Evolutionary conservation across 2,329 filamentous ascomycete genomes (phyloP), one percentile per base, ranked within the genome.

Genomic region (Fusarium odoratissimum): DNA sequence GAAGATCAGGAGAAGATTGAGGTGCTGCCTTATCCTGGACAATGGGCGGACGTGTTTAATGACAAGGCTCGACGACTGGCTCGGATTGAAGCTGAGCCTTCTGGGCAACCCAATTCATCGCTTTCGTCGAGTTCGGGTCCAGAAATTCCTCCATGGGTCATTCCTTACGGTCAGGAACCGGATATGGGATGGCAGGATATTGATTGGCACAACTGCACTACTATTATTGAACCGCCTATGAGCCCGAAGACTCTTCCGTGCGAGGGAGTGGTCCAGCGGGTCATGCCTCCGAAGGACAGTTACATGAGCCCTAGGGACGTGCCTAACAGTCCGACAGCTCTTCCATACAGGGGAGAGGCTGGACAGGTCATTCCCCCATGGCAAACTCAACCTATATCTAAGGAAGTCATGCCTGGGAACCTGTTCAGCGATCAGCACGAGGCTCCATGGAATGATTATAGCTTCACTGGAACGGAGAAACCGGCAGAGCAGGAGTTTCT

Each of bases 141-240:
- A 16, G 23, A 49, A 0, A 41, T 30, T 4, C 67, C 66, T 4
- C 14, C 40, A 5, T 66, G 55, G 44, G 25, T 28, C 6, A 30
- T 57, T 21, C 55, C 60, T 3, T 42, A 60, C 11, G 60, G 44
- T 0, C 12, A 70, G 5, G 67, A 71, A 8, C 49, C 60, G 11
- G 45, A 58, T 8, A 49, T 70, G 31, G 21, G 48, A 2, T 67
- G 54, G 45, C 25, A 41, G 6, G 33, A 55, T 0, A 41, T 63
- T 7, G 21, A 49, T 16, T 67, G 62, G 62, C 14, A 35, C 16
- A 14, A n/a, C 67, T 25, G 45, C 19, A 12, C 7, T 8, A 25
- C 25, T 4, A 13, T 46, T 5, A 19, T 23, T 1, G 42, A 52
- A 7, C 51, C 38, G 4, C 41, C 52, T 10, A 13, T 42, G 5